Evolutionary conservation across 139 green algal genomes (phyloP).

Genomic region (Picochlorum sp.): DNA sequence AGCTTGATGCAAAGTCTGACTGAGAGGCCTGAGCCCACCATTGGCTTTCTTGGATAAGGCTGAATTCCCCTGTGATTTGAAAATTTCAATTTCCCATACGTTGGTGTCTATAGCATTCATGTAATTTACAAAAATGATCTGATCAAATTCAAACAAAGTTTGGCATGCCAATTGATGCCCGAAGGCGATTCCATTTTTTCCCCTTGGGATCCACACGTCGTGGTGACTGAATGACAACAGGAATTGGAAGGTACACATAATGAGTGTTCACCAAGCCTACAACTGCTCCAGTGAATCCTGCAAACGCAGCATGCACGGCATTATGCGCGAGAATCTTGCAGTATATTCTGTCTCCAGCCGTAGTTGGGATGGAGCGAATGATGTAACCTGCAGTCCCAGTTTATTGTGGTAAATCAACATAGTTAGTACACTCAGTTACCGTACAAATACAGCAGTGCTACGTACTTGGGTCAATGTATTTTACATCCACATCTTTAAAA

Average conservation of each 20-base stretch:
- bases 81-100: too few species aligned
- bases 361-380: conserved; percentile 83
- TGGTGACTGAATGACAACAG: conserved; percentile 69
- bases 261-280: conserved; percentile 90
- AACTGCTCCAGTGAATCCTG: conserved; percentile 64
- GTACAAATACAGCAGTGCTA: not conserved
- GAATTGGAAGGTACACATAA: conserved; percentile 85
- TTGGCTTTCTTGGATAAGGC: too few species aligned
- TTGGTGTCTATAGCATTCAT: conserved; percentile 1
- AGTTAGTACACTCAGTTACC: not conserved
- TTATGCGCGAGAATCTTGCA: conserved; percentile 89
- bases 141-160: conserved; percentile 41
- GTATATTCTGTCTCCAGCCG: conserved; percentile 78
- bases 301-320: conserved; percentile 91
- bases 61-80: too few species aligned
- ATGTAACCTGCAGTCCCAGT: conserved; percentile 33
- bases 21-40: too few species aligned
- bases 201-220: conserved; percentile 71
- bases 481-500: conserved; percentile 47
- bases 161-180: conserved; percentile 67
- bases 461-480: conserved; percentile 52
- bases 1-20: not conserved
- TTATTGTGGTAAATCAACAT: conserved; percentile 8
- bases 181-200: conserved; percentile 73
- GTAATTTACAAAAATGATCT: not conserved